phyloP scores from a whole-genome alignment of 73 alveolate species.

The Paramecium octaurelia region DNA sequence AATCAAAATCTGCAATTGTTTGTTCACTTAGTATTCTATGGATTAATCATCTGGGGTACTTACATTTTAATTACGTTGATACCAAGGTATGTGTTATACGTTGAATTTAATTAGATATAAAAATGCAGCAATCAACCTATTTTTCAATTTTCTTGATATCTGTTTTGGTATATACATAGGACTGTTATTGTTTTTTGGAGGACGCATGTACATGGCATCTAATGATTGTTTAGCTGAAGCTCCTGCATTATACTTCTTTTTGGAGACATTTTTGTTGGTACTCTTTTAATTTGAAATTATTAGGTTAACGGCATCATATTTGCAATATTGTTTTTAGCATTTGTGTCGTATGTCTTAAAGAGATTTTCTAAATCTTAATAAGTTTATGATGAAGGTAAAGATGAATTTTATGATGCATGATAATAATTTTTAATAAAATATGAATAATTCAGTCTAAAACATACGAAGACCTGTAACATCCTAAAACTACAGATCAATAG shows the following conservation, averaged over 20 bases:
- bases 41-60: constrained; percentile 61
- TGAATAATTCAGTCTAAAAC: neutral
- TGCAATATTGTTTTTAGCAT: constrained; percentile 15
- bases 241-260: constrained; percentile 11
- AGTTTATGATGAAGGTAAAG: constrained; percentile 9
- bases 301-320: constrained; percentile 52
- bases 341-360: neutral
- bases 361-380: constrained; percentile 16
- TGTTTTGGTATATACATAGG: constrained; percentile 20
- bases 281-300: neutral
- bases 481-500: neutral
- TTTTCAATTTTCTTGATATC: constrained; percentile 54
- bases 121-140: constrained; percentile 55
- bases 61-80: constrained; percentile 53
- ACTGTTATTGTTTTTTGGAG: neutral
- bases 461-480: constrained; percentile 47
- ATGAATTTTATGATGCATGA: constrained; percentile 48
- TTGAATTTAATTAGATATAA: neutral
- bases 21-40: constrained; percentile 57
- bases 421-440: neutral
- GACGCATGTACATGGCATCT: neutral
- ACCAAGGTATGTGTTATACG: neutral
- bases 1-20: constrained; percentile 20
- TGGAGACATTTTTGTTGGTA: constrained; percentile 6
- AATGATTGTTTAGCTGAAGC: constrained; percentile 1